Percentiles rank a stretch among this genome's conserved stretches.
phyloP scores from a whole-genome alignment of 805 yeast genomes.

The Starmerella stellata region DNA sequence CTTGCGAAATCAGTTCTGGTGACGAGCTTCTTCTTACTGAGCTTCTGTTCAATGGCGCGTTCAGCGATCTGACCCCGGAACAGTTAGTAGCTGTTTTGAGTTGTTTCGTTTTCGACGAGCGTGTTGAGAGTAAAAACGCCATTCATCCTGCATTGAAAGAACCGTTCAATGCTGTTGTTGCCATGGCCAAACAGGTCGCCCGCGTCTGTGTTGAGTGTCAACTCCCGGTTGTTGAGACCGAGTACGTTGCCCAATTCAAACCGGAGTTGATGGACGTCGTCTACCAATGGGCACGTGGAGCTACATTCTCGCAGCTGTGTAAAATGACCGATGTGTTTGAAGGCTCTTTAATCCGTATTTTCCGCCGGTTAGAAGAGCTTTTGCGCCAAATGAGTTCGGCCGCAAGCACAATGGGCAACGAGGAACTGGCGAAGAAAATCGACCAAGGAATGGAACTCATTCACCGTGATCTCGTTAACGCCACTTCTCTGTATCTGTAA shows the following conservation, averaged over 20 bases:
- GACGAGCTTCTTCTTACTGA: slow-evolving; percentile 91
- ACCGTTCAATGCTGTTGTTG: slow-evolving; percentile 72
- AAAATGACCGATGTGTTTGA: slow-evolving; percentile 98
- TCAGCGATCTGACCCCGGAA: slow-evolving; percentile 70
- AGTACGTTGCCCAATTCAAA: slow-evolving; percentile 78
- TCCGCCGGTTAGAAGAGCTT: slow-evolving; percentile 85
- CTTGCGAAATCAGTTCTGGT: slow-evolving; percentile 45
- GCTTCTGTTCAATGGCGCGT: slow-evolving; percentile 84
- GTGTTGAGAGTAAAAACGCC: slow-evolving; percentile 57
- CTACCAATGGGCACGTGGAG: slow-evolving; percentile 91
- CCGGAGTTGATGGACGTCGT: slow-evolving; percentile 95
- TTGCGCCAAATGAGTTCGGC: slow-evolving; percentile 78
- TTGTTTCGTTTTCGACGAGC: slow-evolving; percentile 92
- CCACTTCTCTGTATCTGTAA: slow-evolving; percentile 69
- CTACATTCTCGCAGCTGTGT: slow-evolving; percentile 87
- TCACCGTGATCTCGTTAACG: slow-evolving; percentile 91
- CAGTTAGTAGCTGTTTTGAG: slow-evolving; percentile 85
- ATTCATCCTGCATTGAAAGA: slow-evolving; percentile 81
- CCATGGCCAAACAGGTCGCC: slow-evolving; percentile 81
- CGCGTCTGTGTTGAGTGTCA: slow-evolving; percentile 78
- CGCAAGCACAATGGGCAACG: slow-evolving; percentile 85
- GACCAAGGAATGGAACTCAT: slow-evolving; percentile 66
- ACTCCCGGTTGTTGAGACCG: slow-evolving; percentile 76
- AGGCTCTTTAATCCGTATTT: slow-evolving; percentile 87
- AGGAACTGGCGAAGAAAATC: slow-evolving; percentile 73